Evolutionary conservation across 1,284 basidiomycete species (phyloP).

Genomic region (Ceratobasidium theobromae): DNA sequence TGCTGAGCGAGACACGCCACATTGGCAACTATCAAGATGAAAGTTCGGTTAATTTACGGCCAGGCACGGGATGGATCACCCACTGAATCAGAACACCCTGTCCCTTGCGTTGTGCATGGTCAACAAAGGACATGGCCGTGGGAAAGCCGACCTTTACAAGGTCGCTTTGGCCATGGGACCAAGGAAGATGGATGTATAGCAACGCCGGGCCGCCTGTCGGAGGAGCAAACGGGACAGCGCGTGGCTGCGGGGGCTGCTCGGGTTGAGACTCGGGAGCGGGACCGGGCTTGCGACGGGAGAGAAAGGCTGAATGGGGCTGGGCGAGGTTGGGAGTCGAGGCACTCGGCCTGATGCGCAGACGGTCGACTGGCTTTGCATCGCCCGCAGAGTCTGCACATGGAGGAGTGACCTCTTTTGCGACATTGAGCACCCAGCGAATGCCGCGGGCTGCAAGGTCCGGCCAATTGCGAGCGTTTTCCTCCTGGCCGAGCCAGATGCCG

Average conservation of each 20-base stretch:
- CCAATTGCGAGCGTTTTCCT: slow-evolving; percentile 88
- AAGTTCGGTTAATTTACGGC: slow-evolving; percentile 31
- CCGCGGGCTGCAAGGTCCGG: slow-evolving; percentile 65
- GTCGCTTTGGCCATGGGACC: slow-evolving; percentile 92
- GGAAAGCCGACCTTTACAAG: slow-evolving; percentile 78
- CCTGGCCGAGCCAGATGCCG: slow-evolving; percentile 88
- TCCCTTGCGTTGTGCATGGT: slow-evolving; percentile 68
- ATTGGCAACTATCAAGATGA: slow-evolving; percentile 73
- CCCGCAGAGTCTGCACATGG: slow-evolving; percentile 52
- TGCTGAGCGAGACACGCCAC: slow-evolving; percentile 92
- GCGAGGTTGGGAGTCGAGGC: slow-evolving; percentile 68
- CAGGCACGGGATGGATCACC: slow-evolving; percentile 29
- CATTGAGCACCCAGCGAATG: slow-evolving; percentile 86
- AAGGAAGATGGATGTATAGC: slow-evolving; percentile 89
- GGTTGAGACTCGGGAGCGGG: slow-evolving; percentile 14
- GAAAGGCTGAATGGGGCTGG: slow-evolving; percentile 53
- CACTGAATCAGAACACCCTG: slow-evolving; percentile 88
- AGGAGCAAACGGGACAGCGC: slow-evolving; percentile 48
- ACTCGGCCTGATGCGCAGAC: slow-evolving; percentile 52
- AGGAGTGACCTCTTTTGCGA: slow-evolving; percentile 88
- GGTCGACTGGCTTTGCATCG: slow-evolving; percentile 40
- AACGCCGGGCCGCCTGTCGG: slow-evolving; percentile 70
- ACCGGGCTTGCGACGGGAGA: slow-evolving; percentile 44
- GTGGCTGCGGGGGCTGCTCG: slow-evolving; percentile 1
- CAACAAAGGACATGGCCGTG: slow-evolving; percentile 77